A percentile compares a stretch with the other conserved stretches of the same genome.
Conservation (phyloP, 768 basidiomycete genomes). For the Astraeus odoratus region DNA sequence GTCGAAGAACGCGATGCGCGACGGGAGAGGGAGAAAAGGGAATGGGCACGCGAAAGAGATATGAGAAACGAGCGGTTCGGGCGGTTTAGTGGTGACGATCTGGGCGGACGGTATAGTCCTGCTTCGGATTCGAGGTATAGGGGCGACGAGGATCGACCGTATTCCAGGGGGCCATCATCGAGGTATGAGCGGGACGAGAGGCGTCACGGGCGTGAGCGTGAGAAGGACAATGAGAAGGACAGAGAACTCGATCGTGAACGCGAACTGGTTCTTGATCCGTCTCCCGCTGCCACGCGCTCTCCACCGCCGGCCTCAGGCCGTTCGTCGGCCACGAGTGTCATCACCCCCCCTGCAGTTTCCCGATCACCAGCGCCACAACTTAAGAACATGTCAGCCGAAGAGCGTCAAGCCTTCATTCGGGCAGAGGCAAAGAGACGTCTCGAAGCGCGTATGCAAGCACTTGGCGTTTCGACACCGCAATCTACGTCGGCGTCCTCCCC, state of each 20-base stretch:
- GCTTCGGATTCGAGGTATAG: slow-evolving; percentile 26
- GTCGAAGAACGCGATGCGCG: slow-evolving; percentile 74
- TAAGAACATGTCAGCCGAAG: slow-evolving; percentile 79
- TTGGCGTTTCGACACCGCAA: slow-evolving; percentile 58
- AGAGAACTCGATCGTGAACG: slow-evolving; percentile 31
- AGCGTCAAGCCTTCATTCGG: slow-evolving; percentile 70
- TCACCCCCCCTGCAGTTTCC: slow-evolving; percentile 37
- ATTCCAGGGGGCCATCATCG: slow-evolving; percentile 40
- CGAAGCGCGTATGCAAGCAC: slow-evolving; percentile 75
- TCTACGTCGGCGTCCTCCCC: slow-evolving; percentile 33
- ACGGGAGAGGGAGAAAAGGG: slow-evolving; percentile 70
- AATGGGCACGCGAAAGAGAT: slow-evolving; percentile 76
- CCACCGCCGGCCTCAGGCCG: slow-evolving; percentile 43
- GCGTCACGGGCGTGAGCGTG: slow-evolving; percentile 28
- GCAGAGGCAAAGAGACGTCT: slow-evolving; percentile 78
- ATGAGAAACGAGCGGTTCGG: slow-evolving; percentile 77
- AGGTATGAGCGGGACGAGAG: slow-evolving; percentile 30
- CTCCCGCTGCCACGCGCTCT: slow-evolving; percentile 30
- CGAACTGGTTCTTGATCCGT: slow-evolving; percentile 20
- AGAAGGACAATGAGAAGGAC: slow-evolving; percentile 20
- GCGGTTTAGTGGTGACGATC: slow-evolving; percentile 51
- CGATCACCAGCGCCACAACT: slow-evolving; percentile 53
- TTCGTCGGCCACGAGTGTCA: slow-evolving; percentile 32
- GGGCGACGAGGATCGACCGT: slow-evolving; percentile 48
- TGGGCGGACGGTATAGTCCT: slow-evolving; percentile 21